These are phyloP conservation scores for Amphibolis antarctica DNA, from an alignment of 106 monocot species.

Conservation along the genomic window DNA sequence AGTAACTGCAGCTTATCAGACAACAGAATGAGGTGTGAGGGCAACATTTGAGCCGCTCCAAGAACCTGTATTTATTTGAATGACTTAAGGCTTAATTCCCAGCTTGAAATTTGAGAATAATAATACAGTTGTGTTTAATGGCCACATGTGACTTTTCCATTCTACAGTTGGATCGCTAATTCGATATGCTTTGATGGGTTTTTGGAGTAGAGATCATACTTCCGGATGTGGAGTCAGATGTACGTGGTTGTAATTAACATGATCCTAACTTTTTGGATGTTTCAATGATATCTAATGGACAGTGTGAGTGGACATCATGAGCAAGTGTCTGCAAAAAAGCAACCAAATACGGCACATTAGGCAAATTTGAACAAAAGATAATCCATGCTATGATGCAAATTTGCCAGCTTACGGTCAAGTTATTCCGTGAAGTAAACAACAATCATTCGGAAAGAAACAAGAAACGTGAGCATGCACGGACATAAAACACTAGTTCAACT, in stretches of 20 bases:
- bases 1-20: no score
- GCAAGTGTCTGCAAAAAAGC: slow-evolving; percentile 10
- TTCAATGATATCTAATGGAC: slow-evolving; percentile 1
- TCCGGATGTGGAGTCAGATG: no score
- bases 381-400: neutral
- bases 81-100: neutral
- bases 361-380: neutral
- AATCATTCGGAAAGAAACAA: no score
- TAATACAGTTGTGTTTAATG: neutral
- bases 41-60: no score
- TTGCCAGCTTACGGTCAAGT: no score
- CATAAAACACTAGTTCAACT: no score
- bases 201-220: no score
- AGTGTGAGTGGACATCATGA: slow-evolving; percentile 3
- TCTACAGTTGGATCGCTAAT: neutral
- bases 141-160: neutral
- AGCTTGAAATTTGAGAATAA: neutral
- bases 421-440: no score
- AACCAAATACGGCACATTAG: neutral
- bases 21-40: no score
- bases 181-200: neutral
- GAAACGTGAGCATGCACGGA: no score
- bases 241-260: neutral
- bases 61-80: neutral
- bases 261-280: neutral